Conservation (phyloP, 108 stramenopile species). For the Discostella stelligeroides region DNA sequence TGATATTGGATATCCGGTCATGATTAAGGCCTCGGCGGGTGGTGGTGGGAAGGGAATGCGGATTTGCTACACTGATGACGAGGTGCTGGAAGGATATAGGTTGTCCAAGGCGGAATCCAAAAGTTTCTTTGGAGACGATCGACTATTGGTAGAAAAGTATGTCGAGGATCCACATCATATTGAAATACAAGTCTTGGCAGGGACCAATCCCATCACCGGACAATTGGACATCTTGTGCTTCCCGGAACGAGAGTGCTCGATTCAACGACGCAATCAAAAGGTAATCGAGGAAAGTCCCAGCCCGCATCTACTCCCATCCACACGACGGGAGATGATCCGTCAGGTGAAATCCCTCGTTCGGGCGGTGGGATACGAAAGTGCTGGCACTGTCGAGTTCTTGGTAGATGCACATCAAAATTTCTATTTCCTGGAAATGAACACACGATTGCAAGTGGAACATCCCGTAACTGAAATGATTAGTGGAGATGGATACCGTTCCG, state of each 20-base stretch:
- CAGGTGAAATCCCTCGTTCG: slow-evolving; percentile 83
- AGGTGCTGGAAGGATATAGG: slow-evolving; percentile 79
- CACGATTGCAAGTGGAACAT: slow-evolving; percentile 96
- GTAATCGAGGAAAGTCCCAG: slow-evolving; percentile 96
- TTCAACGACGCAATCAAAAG: slow-evolving; percentile 99
- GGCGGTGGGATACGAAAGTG: slow-evolving; percentile 84
- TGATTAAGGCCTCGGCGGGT: slow-evolving; percentile 97
- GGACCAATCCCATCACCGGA: slow-evolving; percentile 45
- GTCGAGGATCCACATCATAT: slow-evolving; percentile 97
- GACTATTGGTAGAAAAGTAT: slow-evolving; percentile 96
- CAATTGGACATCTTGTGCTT: slow-evolving; percentile 79
- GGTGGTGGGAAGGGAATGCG: slow-evolving; percentile 99
- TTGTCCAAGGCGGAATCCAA: slow-evolving; percentile 88
- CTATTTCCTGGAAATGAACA: slow-evolving; percentile 99
- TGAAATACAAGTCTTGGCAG: slow-evolving; percentile 96
- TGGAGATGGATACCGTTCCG: slow-evolving; percentile 43
- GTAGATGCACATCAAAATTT: slow-evolving; percentile 90
- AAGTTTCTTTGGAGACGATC: slow-evolving; percentile 91
- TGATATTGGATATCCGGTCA: slow-evolving; percentile 97
- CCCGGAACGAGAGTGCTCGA: slow-evolving; percentile 94
- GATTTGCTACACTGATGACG: slow-evolving; percentile 83
- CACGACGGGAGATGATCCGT: slow-evolving; percentile 83
- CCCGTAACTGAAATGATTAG: slow-evolving; percentile 94
- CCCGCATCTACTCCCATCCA: slow-evolving; percentile 65
- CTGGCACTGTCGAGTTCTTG: slow-evolving; percentile 98